Percentiles rank a stretch among this genome's conserved stretches.
These are phyloP conservation scores for Trichothecium roseum DNA, from an alignment of 2,329 filamentous ascomycete genomes.

Conservation along the genomic window DNA sequence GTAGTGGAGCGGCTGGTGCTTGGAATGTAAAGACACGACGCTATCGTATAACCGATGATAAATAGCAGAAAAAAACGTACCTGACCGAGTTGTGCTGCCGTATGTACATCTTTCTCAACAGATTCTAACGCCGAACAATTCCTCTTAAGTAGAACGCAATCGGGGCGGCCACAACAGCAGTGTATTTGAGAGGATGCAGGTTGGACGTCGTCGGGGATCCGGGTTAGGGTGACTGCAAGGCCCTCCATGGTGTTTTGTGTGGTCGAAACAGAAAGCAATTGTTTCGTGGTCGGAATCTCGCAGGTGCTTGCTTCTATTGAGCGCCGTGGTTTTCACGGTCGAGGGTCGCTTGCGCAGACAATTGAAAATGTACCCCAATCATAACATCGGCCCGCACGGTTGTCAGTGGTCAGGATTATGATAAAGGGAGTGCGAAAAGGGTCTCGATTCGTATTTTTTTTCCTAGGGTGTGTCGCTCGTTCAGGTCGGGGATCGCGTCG, in stretches of 20 bases:
- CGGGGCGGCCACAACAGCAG: constrained; percentile 78
- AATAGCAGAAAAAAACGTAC: constrained; percentile 45
- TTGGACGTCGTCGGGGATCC: constrained; percentile 13
- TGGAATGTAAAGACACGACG: constrained; percentile 2
- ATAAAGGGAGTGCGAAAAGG: too few relatives aligned
- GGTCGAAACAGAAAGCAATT: too few relatives aligned
- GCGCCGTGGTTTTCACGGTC: too few relatives aligned
- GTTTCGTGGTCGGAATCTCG: too few relatives aligned
- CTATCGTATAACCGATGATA: constrained; percentile 2
- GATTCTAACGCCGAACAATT: constrained; percentile 69
- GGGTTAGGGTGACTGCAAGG: constrained; percentile 13
- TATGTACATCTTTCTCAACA: constrained; percentile 79
- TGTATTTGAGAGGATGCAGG: constrained; percentile 25
- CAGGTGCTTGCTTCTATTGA: too few relatives aligned
- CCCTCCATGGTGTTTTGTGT: constrained; percentile 7
- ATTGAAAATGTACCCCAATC: too few relatives aligned
- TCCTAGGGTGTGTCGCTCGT: too few relatives aligned
- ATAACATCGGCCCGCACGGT: too few relatives aligned
- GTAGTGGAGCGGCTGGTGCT: not conserved
- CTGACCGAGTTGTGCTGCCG: constrained; percentile 81
- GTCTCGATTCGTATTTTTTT: too few relatives aligned
- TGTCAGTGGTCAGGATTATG: too few relatives aligned
- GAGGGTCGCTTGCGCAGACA: too few relatives aligned
- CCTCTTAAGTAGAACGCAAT: constrained; percentile 72
- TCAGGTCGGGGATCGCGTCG: too few relatives aligned